phyloP scores from a whole-genome alignment of 306 rosid species.

The Cicer judaicum region DNA sequence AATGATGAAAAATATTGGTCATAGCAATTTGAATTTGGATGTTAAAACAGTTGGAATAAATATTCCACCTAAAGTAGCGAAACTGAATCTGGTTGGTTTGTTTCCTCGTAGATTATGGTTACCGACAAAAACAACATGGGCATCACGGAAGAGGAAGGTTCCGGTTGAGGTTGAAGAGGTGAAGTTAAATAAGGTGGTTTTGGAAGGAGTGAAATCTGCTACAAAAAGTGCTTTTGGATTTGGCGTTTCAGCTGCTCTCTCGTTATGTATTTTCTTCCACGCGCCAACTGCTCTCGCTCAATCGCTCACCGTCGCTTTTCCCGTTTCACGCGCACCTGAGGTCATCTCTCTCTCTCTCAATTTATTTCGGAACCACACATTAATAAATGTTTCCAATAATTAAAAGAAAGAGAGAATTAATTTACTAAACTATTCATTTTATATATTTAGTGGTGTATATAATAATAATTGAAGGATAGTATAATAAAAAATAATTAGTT shows the following conservation, averaged over 20 bases:
- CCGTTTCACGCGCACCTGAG: conserved; percentile 90
- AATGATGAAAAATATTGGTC: conserved; percentile 57
- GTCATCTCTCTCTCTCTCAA: conserved; percentile 46
- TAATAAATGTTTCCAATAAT: no score
- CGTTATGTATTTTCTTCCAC: conserved; percentile 57
- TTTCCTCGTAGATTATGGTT: conserved; percentile 43
- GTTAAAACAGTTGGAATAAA: conserved; percentile 35
- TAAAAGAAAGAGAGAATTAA: no score
- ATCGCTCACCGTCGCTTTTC: conserved; percentile 94
- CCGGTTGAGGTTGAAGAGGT: neutral
- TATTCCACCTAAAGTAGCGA: conserved; percentile 36
- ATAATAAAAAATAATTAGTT: no score
- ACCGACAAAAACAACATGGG: conserved; percentile 12
- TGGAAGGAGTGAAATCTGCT: conserved; percentile 45
- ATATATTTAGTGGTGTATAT: no score
- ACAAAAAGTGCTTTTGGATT: conserved; percentile 60
- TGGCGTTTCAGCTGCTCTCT: conserved; percentile 68
- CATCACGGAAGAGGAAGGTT: conserved; percentile 41
- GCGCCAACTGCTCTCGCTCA: conserved; percentile 76
- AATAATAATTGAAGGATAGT: no score
- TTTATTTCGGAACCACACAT: neutral
- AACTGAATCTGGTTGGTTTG: conserved; percentile 41
- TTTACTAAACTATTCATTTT: no score
- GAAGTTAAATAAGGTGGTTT: conserved; percentile 23
- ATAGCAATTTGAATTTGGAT: conserved; percentile 51